A percentile compares a stretch with the other conserved stretches of the same genome.
Conservation (phyloP, 2,329 filamentous ascomycete species). For the Botrytis pseudocinerea region DNA sequence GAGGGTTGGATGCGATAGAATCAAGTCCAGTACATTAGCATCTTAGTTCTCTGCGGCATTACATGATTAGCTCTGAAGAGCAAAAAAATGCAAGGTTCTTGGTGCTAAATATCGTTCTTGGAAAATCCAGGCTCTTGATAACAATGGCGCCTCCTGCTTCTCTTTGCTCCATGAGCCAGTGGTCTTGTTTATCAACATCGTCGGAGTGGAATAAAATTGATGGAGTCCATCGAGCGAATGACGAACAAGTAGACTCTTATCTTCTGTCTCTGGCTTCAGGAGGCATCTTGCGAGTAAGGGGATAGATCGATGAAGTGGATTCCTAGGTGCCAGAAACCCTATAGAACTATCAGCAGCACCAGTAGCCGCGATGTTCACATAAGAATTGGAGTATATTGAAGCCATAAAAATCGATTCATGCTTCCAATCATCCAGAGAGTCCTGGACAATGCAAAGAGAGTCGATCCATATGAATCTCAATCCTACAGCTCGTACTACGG, state of each 20-base stretch:
- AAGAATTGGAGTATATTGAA: neutral
- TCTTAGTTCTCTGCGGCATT: neutral
- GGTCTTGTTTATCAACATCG: neutral
- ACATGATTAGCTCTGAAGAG: neutral
- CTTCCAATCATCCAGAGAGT: neutral
- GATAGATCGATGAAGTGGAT: neutral
- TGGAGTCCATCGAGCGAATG: neutral
- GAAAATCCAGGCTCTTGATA: neutral
- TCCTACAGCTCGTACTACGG: neutral
- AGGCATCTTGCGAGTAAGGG: neutral
- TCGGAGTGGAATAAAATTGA: neutral
- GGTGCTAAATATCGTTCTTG: conserved; percentile 16
- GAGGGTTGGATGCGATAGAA: neutral
- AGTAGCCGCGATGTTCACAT: neutral
- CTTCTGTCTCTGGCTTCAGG: neutral
- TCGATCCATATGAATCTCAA: neutral
- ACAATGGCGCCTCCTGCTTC: neutral
- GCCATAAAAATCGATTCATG: neutral
- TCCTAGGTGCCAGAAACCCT: neutral
- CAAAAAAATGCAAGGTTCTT: neutral
- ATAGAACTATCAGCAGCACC: neutral
- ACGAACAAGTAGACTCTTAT: neutral
- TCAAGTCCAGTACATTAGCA: conserved; percentile 8
- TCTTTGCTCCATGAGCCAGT: neutral
- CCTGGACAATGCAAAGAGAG: no score